Base-by-base conservation (phyloP, 2,329 filamentous ascomycete genomes). In the Scedosporium minutisporum region DNA sequence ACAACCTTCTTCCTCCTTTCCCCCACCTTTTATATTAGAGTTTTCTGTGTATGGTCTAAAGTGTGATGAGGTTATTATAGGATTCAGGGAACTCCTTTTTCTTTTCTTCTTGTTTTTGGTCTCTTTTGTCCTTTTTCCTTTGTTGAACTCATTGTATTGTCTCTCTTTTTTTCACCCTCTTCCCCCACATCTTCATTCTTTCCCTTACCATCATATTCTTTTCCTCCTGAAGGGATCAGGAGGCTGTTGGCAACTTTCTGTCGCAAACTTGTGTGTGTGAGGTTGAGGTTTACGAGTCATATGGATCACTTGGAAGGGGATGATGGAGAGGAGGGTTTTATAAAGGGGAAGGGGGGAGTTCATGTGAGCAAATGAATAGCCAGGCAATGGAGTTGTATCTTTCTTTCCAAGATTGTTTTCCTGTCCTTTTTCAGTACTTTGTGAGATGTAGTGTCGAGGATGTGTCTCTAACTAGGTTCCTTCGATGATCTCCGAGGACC, bases 121-220 rank as follows among this genome's bases (percentile, higher is more conserved):
- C 44, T 9, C n/a, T 46, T 25, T 53, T 33, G 16, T 57, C n/a
- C 51, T 62, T 33, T 57, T 38, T 42, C 27, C 38, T 42, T 38
- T 41, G 33, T 25, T 23, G 33, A 14, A 12, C 16, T 51, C 48
- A 41, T 51, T 27, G 23, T 62, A n/a, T 33, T 6, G 18, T 29
- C 38, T 44, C 42, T 41, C 16, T 42, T 12, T 44, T 23, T 51
- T 57, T 63, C 33, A 27, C 60, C 23, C 55, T 57, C 33, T 58
- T 23, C 44, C 53, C 57, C 51, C 44, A 44, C 38, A 62, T 38
- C 46, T 18, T 63, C 60, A 16, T 51, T 63, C 23, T 61, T 57
- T 58, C 41, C 48, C 27, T 64, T 44, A 18, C 44, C 23, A 18
- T 23, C 9, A 38, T 61, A 57, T 53, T 25, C 38, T 33, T 33